Evolutionary conservation across 495 filamentous ascomycete species (phyloP), one percentile per base, ranked within the genome.

Genomic region (Symbiotaphrina buchneri): DNA sequence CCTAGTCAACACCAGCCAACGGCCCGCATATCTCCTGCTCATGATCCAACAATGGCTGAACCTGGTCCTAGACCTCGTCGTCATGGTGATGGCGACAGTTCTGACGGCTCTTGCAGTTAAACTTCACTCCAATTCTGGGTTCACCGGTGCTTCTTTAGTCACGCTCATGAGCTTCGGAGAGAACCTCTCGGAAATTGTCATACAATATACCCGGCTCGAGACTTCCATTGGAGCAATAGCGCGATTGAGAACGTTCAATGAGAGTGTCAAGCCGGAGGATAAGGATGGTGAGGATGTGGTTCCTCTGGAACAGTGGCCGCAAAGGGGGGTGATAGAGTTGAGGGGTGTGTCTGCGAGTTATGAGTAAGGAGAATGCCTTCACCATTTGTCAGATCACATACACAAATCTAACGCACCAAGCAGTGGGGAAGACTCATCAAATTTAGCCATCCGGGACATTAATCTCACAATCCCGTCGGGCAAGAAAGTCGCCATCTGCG

Each of bases 21-120:
- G 36, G 16, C 56, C 56, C 1, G 58, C 43, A 24, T 61, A 58
- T 31, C 45, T 58, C 5, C 41, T 61, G 0, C 43, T 51, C 10
- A 47, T 44, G 27, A 47, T 58, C 18, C 56, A 60, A 39, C 46
- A 48, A 10, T 60, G 56, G 49, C 44, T 51, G 0, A 26, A 25
- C 11, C 31, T 51, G 1, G 47, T 49, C 3, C 38, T 51, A 0
- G 39, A 47, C 7, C 27, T 47, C 6, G 36, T 46, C 2, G 40
- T 47, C 3, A 39, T 43, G 6, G 43, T 18, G 2, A 14, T 51
- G 5, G 39, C 49, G 3, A 28, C 50, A 0, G 19, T 52, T 15
- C 27, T 52, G 3, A 39, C 49, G 3, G 27, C 41, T 1, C 18
- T 46, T 6, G 29, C 37, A 22, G 40, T 52, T 3, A 42, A 40